A percentile compares a stretch with the other conserved stretches of the same genome.
These are phyloP conservation scores for Geum urbanum DNA, from an alignment of 306 rosid genomes.

Conservation along the genomic window DNA sequence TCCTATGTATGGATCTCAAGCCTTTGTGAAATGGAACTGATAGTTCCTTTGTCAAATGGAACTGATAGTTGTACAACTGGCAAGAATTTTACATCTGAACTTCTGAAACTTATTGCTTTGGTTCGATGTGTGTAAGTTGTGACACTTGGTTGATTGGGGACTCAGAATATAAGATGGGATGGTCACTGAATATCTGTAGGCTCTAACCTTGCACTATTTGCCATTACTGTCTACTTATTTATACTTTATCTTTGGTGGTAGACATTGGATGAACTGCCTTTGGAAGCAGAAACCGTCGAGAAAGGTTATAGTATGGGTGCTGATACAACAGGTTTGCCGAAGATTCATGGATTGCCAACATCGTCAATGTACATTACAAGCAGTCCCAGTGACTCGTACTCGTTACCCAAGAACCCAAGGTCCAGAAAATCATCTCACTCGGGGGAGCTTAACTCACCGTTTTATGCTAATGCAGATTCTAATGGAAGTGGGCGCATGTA, in stretches of 20 bases:
- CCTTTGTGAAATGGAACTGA: neutral
- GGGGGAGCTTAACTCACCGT: slow-evolving; percentile 71
- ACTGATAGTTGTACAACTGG: neutral
- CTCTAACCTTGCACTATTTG: neutral
- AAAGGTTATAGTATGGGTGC: slow-evolving; percentile 70
- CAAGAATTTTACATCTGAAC: neutral
- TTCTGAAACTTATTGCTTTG: neutral
- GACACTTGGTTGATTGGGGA: neutral
- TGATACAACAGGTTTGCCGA: slow-evolving; percentile 84
- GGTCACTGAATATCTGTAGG: neutral
- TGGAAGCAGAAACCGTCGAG: slow-evolving; percentile 93
- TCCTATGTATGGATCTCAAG: neutral
- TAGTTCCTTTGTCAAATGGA: no score
- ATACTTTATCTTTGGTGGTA: slow-evolving; percentile 27
- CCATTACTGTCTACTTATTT: neutral
- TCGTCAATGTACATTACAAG: slow-evolving; percentile 66
- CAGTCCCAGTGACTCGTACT: slow-evolving; percentile 54
- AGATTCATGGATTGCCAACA: slow-evolving; percentile 72
- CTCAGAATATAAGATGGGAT: neutral
- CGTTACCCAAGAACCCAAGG: slow-evolving; percentile 64
- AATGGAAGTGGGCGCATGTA: slow-evolving; percentile 58
- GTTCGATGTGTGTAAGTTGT: neutral
- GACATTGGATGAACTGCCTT: slow-evolving; percentile 90
- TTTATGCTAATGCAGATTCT: slow-evolving; percentile 60
- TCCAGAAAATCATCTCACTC: slow-evolving; percentile 81